Base-by-base conservation (phyloP, 1,284 basidiomycete species). In the Boletus nobilissimus region DNA sequence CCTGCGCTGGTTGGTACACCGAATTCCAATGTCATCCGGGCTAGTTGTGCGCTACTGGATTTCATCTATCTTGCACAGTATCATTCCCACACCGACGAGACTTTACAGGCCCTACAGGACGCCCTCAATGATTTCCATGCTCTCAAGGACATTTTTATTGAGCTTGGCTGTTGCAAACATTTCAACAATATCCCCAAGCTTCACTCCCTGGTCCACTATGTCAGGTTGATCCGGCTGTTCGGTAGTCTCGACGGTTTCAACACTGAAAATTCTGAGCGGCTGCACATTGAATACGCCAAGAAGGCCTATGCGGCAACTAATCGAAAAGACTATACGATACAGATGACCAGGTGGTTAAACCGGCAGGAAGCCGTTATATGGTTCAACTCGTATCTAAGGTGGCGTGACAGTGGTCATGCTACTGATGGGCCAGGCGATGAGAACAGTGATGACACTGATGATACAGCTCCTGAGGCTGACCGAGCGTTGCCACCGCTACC, bases 101-200 rank as follows among this genome's bases (percentile, higher is more conserved):
- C 46, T 3, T 3, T 72, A 1, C 22, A 8, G 1, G 34, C 34
- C 43, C 10, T 72, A 11, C 46, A 65, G 5, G 9, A 38, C 5
- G 26, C 62, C 2, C 46, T 72, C 5, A 11, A 72, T 9, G 16
- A 64, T 14, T 72, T 72, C 19, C 71, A 72, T 38, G 14, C 34
- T 2, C 0, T 13, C 11, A 72, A 72, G 18, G 46, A 39, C 0
- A 13, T 72, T 13, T 72, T 72, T 8, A n/a, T 65, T 5, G 9
- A 48, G 0, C 46, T 72, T 3, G n/a, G 13, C 3, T 65, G 63
- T 13, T 5, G 26, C 9, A 8, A 38, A 0, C 62, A 72, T 16
- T 72, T 72, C 46, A n/a, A n/a, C n/a, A 72, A 72, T 73, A 79
- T 85, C 29, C 80, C 80, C 1, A 85, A 85, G 65, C 67, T 85